These are phyloP conservation scores for Gymnopus androsaceus DNA, from an alignment of 1,284 basidiomycete genomes.

Conservation along the genomic window DNA sequence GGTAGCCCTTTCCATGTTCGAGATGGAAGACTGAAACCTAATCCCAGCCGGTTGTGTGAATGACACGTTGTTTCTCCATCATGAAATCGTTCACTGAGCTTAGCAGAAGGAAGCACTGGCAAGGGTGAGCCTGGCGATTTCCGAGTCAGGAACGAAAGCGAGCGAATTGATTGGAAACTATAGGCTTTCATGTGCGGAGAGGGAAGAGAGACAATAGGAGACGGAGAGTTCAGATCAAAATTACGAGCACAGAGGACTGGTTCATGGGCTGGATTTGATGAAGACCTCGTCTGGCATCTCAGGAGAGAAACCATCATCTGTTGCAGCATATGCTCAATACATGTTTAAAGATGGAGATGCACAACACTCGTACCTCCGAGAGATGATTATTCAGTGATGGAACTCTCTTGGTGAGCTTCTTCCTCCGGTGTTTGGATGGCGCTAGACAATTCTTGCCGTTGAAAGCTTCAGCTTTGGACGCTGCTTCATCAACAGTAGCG, in stretches of 20 bases:
- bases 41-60: background rate
- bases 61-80: background rate
- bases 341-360: too few species aligned
- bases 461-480: constrained; percentile 5
- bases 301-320: too few species aligned
- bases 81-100: background rate
- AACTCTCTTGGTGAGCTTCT: background rate
- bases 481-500: constrained; percentile 1
- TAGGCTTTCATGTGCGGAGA: background rate
- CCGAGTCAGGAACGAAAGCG: background rate
- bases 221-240: constrained; percentile 3
- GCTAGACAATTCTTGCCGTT: background rate
- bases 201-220: constrained; percentile 13
- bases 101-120: background rate
- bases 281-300: too few species aligned
- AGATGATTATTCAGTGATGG: too few species aligned
- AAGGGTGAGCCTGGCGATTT: background rate
- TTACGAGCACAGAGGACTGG: background rate
- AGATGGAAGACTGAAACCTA: too few species aligned
- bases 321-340: too few species aligned
- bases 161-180: background rate
- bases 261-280: too few species aligned
- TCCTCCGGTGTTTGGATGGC: background rate
- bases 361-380: too few species aligned
- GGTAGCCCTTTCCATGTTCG: background rate